These are phyloP conservation scores for Linum usitatissimum DNA, from an alignment of 345 rosid species.

Conservation along the genomic window DNA sequence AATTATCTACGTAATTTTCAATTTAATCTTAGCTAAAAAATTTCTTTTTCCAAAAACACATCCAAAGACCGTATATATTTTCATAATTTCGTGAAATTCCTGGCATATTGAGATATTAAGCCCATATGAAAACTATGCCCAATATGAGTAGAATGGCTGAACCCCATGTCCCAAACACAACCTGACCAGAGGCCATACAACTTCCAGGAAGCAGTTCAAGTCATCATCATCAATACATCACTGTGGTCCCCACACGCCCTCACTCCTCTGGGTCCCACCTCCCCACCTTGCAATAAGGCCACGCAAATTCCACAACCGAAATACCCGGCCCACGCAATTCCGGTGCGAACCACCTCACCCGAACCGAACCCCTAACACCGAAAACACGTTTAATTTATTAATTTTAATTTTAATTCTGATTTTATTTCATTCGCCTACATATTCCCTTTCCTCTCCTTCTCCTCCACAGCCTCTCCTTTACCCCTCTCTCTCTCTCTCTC, in stretches of 20 bases:
- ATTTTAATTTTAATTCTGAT: background rate
- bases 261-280: no score
- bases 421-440: background rate
- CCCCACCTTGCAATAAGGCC: background rate
- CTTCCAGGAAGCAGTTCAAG: background rate
- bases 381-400: no score
- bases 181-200: background rate
- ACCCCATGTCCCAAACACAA: background rate
- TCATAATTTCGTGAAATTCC: no score
- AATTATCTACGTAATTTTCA: no score
- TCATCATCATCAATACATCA: background rate
- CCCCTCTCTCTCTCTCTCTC: background rate
- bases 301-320: no score
- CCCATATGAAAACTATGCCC: no score
- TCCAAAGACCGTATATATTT: no score
- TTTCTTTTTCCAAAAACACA: no score
- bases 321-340: background rate
- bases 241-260: background rate
- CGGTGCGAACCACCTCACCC: constrained; percentile 5
- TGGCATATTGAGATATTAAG: no score
- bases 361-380: constrained; percentile 1
- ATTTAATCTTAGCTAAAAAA: no score
- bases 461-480: background rate
- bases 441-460: background rate
- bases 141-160: no score